Conservation (phyloP, 768 basidiomycete genomes). For the Cyclocybe aegerita region DNA sequence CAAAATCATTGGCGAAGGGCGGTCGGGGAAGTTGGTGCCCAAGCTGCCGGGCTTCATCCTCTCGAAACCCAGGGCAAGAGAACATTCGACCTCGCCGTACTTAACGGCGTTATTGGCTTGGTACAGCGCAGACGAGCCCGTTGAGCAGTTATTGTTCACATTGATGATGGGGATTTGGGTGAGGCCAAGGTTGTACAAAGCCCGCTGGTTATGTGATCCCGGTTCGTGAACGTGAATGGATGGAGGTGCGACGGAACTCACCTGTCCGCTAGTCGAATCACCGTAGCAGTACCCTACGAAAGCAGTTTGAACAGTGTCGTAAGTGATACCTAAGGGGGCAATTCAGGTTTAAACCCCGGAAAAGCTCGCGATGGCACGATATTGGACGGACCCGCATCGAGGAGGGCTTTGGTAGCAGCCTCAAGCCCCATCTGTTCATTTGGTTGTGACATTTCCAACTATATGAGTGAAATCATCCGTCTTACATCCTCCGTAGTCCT, state of each 20-base stretch:
- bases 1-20: constrained; percentile 46
- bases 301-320: constrained; percentile 72
- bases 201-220: constrained; percentile 43
- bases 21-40: constrained; percentile 61
- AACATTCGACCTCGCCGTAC: constrained; percentile 68
- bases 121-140: constrained; percentile 76
- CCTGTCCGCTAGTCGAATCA: constrained; percentile 78
- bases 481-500: constrained; percentile 71
- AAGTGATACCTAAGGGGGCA: constrained; percentile 63
- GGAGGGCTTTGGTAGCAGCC: constrained; percentile 81
- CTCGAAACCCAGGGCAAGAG: constrained; percentile 84
- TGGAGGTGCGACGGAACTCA: constrained; percentile 21
- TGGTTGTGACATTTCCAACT: not conserved
- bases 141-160: constrained; percentile 87
- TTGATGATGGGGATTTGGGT: constrained; percentile 84
- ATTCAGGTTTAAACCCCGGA: not conserved
- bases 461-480: not conserved
- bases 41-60: constrained; percentile 79
- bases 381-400: constrained; percentile 66
- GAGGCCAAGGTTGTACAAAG: constrained; percentile 80
- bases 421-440: constrained; percentile 75
- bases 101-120: constrained; percentile 73
- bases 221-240: not conserved
- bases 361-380: constrained; percentile 17
- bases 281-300: constrained; percentile 80